These are phyloP conservation scores for Fusarium setosum DNA, from an alignment of 2,329 filamentous ascomycete genomes.

Conservation along the genomic window DNA sequence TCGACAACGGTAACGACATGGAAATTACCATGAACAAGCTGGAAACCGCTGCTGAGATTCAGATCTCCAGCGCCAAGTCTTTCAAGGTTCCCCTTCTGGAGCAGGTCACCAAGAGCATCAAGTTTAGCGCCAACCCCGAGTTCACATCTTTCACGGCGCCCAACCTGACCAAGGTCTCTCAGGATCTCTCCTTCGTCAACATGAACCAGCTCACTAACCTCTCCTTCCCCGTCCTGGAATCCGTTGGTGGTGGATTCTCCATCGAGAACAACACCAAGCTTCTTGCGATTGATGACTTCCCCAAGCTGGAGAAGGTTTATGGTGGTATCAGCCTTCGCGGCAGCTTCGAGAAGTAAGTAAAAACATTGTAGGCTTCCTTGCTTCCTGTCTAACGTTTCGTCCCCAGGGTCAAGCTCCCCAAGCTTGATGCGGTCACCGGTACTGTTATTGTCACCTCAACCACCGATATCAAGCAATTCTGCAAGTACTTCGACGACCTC, in stretches of 20 bases:
- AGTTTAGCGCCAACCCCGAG: constrained; percentile 82
- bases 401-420: constrained; percentile 76
- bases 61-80: constrained; percentile 79
- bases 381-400: constrained; percentile 2
- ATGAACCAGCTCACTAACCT: constrained; percentile 77
- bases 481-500: constrained; percentile 60
- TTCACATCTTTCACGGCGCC: constrained; percentile 71
- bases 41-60: constrained; percentile 61
- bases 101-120: constrained; percentile 80
- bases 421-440: constrained; percentile 75
- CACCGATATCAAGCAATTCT: constrained; percentile 68
- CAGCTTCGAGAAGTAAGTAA: constrained; percentile 82
- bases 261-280: constrained; percentile 92
- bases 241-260: constrained; percentile 81
- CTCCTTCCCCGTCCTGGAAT: constrained; percentile 75
- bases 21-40: constrained; percentile 82
- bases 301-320: constrained; percentile 73
- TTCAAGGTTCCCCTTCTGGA: constrained; percentile 80
- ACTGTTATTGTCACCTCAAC: constrained; percentile 77
- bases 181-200: constrained; percentile 69
- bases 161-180: constrained; percentile 76
- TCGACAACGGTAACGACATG: constrained; percentile 82
- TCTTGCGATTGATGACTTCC: constrained; percentile 72
- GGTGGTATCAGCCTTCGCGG: constrained; percentile 90
- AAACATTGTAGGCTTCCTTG: not conserved